These are phyloP conservation scores for Suillus sp. DNA, from an alignment of 768 basidiomycete species.

Conservation along the genomic window DNA sequence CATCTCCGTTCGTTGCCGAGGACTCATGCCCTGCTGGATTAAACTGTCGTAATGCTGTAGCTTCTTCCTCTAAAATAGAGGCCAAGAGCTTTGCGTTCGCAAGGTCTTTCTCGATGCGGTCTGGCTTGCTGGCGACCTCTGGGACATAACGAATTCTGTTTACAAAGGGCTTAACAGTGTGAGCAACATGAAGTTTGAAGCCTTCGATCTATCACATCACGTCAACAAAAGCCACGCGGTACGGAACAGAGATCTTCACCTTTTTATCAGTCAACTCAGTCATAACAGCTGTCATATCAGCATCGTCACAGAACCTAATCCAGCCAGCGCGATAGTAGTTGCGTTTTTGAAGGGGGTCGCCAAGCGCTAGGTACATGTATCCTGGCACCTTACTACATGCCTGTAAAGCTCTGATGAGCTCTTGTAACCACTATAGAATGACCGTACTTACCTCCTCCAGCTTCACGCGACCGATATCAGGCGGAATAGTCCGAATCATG, in stretches of 20 bases:
- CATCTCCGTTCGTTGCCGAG: constrained; percentile 30
- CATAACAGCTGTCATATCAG: constrained; percentile 77
- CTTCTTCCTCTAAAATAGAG: constrained; percentile 73
- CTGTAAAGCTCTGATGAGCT: constrained; percentile 41
- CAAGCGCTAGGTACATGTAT: constrained; percentile 85
- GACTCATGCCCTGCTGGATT: constrained; percentile 25
- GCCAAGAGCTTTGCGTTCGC: constrained; percentile 75
- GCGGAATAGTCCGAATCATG: constrained; percentile 94
- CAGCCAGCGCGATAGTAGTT: constrained; percentile 95
- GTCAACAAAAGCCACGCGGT: constrained; percentile 7
- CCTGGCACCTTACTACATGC: constrained; percentile 76
- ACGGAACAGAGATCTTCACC: constrained; percentile 44
- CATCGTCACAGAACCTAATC: constrained; percentile 84
- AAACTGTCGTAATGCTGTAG: constrained; percentile 50
- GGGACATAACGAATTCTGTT: constrained; percentile 81
- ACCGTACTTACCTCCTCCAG: constrained; percentile 74
- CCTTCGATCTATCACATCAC: constrained; percentile 73
- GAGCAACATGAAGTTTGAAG: constrained; percentile 90
- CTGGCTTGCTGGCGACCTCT: constrained; percentile 76
- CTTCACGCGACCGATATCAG: constrained; percentile 86
- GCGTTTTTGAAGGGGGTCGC: constrained; percentile 90
- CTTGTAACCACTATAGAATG: constrained; percentile 11
- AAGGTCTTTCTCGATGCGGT: constrained; percentile 80
- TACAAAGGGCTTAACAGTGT: constrained; percentile 75
- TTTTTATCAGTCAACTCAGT: constrained; percentile 80